Evolutionary conservation across 2,329 filamentous ascomycete species (phyloP).

Genomic region (Verticillium klebahnii): DNA sequence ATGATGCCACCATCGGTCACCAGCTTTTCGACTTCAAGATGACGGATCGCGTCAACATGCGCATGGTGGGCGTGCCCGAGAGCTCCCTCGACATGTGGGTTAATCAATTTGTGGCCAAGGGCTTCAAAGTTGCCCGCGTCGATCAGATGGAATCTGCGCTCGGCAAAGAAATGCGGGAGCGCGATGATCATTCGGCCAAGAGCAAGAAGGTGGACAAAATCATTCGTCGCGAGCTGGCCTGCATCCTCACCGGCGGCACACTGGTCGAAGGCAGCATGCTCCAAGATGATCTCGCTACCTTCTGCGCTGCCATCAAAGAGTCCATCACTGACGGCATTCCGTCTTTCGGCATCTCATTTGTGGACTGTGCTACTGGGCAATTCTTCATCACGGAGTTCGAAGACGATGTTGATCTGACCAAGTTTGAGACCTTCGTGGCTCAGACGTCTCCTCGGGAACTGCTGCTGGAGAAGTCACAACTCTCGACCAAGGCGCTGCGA

Average conservation of each 20-base stretch:
- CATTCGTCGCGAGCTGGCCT: conserved; percentile 84
- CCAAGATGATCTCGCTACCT: conserved; percentile 95
- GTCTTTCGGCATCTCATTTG: conserved; percentile 86
- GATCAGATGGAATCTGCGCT: conserved; percentile 96
- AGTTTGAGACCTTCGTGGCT: conserved; percentile 94
- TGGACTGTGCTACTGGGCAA: conserved; percentile 92
- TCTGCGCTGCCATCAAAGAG: conserved; percentile 93
- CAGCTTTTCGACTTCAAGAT: conserved; percentile 97
- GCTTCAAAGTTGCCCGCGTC: conserved; percentile 93
- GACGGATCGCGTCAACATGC: conserved; percentile 98
- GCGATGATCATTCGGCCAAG: conserved; percentile 59
- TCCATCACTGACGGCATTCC: conserved; percentile 68
- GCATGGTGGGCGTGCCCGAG: conserved; percentile 97
- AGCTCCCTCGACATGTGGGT: conserved; percentile 95
- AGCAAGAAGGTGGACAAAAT: conserved; percentile 80
- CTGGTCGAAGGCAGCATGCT: conserved; percentile 95
- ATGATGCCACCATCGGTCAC: conserved; percentile 93
- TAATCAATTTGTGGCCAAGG: conserved; percentile 96
- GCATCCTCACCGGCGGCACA: conserved; percentile 86
- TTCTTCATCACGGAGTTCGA: conserved; percentile 91
- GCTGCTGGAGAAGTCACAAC: conserved; percentile 77
- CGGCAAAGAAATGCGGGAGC: conserved; percentile 97
- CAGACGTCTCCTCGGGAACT: conserved; percentile 87
- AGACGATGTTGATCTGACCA: conserved; percentile 89
- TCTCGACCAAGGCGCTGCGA: conserved; percentile 84